These are phyloP conservation scores for Calonectria multiphialidica DNA, from an alignment of 2,329 filamentous ascomycete species.

Conservation along the genomic window DNA sequence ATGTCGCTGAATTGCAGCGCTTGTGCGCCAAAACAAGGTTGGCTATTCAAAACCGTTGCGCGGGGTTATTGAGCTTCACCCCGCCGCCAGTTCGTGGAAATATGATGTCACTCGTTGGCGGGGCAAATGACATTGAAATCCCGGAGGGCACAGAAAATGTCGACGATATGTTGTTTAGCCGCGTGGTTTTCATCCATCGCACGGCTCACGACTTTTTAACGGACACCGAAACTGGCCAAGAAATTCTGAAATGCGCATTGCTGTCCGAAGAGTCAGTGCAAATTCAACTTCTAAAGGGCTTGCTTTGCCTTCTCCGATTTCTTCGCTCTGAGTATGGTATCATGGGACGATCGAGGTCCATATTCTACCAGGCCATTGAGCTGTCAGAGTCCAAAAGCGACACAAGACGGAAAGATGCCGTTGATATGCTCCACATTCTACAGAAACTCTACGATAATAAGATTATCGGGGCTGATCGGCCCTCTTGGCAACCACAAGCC, in stretches of 20 bases:
- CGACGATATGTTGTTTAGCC: not conserved
- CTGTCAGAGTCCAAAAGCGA: not conserved
- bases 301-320: not conserved
- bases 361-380: not conserved
- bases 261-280: not conserved
- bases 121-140: not conserved
- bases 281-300: not conserved
- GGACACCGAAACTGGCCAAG: slow-evolving; percentile 8
- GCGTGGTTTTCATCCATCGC: slow-evolving; percentile 18
- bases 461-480: not conserved
- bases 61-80: not conserved
- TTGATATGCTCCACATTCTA: not conserved
- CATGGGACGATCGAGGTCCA: too few species aligned
- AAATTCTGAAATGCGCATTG: not conserved
- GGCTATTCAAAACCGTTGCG: slow-evolving; percentile 8
- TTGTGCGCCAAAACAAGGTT: not conserved
- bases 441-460: not conserved
- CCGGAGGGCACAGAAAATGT: not conserved
- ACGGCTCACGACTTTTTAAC: slow-evolving; percentile 30
- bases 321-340: not conserved
- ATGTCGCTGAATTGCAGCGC: not conserved
- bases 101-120: not conserved
- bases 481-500: not conserved
- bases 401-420: not conserved
- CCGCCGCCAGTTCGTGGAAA: not conserved